Evolutionary conservation across 441 rosid species (phyloP), one percentile per base, ranked within the genome.

Genomic region (Eruca vesicaria): DNA sequence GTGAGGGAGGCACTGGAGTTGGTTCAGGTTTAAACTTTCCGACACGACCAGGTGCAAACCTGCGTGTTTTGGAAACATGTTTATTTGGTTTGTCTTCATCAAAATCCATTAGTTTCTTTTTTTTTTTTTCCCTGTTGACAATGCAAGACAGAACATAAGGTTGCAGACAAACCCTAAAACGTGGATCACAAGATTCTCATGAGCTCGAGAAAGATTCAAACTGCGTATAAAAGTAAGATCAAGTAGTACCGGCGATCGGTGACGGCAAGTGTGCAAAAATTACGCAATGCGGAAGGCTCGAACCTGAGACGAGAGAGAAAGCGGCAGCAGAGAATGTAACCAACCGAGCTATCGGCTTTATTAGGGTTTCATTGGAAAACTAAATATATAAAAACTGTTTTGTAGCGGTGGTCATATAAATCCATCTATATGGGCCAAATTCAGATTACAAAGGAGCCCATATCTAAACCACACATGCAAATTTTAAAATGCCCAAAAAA

Each of bases 31-130:
- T 78, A 26, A 82, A 33, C 52, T 65, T 82, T 62, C 29, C 78
- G 18, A 58, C 78, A 82, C 82, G 75, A 45, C 79, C 69, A 35
- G 89, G 83, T 52, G 87, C 85, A 82, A 87, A 94, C 77, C 78
- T 91, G 52, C 87, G 57, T 73, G 84, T 53, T 55, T 89, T 88
- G 0, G 87, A 82, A 16, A 43, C 87, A 62, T 83, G 78, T 33
- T 66, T 78, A 9, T 83, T 78, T 11, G 83, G 81, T 66, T 23
- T 70, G 21, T 80, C 86, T 16, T 87, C 97, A 58, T 89, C 96
- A 29, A 86, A 69, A 66, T 88, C 96, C 97, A 90, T 92, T n/a
- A 2, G n/a, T n/a, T n/a, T n/a, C 36, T 21, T 59, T 32, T 9
- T 38, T 56, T 32, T 6, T 73, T 65, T n/a, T n/a, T n/a, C n/a